Percentiles rank a stretch among this genome's conserved stretches.
phyloP scores from a whole-genome alignment of 495 filamentous ascomycete species.

The Choiromyces venosus region DNA sequence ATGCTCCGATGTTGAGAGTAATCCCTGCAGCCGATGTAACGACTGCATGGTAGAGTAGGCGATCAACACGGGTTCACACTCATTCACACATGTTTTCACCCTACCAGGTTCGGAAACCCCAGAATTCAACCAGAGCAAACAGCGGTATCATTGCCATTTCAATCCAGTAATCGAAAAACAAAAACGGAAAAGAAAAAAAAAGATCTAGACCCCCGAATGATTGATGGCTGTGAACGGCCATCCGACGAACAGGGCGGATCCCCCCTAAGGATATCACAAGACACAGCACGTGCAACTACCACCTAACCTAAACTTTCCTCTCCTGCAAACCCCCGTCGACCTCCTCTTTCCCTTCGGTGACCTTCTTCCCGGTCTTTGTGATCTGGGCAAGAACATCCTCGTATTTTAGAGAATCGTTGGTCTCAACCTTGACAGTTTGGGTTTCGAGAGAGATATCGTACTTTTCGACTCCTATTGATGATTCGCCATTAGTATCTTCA shows the following conservation, averaged over 20 bases:
- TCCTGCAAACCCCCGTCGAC: conserved; percentile 28
- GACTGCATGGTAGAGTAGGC: background rate
- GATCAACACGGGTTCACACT: background rate
- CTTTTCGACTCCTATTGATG: conserved; percentile 65
- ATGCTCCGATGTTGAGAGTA: background rate
- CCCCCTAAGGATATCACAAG: too few relatives aligned
- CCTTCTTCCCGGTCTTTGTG: conserved; percentile 90
- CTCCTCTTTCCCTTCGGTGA: conserved; percentile 63
- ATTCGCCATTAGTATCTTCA: background rate
- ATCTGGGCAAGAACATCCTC: conserved; percentile 80
- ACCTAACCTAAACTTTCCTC: conserved; percentile 3
- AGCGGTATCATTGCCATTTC: background rate
- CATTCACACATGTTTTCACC: background rate
- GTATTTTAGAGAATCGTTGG: conserved; percentile 57
- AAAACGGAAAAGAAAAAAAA: conserved; percentile 11
- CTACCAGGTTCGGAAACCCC: background rate
- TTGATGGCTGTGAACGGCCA: background rate
- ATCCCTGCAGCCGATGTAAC: background rate
- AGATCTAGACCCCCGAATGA: background rate
- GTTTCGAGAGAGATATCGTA: conserved; percentile 81
- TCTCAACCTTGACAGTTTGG: conserved; percentile 68
- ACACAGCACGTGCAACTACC: background rate
- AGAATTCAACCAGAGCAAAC: background rate
- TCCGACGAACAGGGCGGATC: background rate
- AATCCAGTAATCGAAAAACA: conserved; percentile 1